Percentiles rank a stretch among this genome's conserved stretches.
Conservation (phyloP, 441 rosid species). For the Mallotus repandus region DNA sequence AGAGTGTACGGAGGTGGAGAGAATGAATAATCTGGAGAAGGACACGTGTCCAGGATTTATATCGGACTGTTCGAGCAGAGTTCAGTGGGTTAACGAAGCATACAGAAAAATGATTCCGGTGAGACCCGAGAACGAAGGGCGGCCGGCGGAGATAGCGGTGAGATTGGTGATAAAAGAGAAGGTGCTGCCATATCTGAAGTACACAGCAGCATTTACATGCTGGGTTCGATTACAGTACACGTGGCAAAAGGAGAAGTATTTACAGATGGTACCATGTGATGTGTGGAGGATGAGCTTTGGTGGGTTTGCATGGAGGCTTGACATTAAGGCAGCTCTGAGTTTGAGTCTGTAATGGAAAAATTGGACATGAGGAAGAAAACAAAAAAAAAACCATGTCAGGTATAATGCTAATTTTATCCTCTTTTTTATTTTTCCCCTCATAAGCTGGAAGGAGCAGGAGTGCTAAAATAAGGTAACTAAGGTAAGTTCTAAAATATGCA, state of each 20-base stretch:
- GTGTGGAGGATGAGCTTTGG: constrained; percentile 74
- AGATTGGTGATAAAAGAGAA: constrained; percentile 45
- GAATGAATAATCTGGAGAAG: constrained; percentile 34
- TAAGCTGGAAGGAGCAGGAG: neutral
- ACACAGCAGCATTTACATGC: constrained; percentile 40
- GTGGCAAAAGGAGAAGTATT: constrained; percentile 31
- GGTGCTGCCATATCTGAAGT: constrained; percentile 19
- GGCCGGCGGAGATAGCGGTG: constrained; percentile 35
- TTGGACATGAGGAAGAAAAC: too few relatives aligned
- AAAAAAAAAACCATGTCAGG: neutral
- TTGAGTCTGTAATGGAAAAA: constrained; percentile 34
- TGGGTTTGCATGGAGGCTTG: constrained; percentile 87
- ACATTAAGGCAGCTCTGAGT: constrained; percentile 65
- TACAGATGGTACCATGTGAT: constrained; percentile 64
- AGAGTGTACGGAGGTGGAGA: constrained; percentile 45
- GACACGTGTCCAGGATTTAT: constrained; percentile 71
- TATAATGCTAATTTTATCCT: neutral
- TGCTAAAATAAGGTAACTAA: neutral
- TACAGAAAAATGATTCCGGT: constrained; percentile 44
- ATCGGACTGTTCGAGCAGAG: constrained; percentile 46
- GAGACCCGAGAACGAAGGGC: neutral
- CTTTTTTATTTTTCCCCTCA: too few relatives aligned
- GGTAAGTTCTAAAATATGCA: neutral
- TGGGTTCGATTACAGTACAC: constrained; percentile 52
- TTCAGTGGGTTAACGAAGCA: constrained; percentile 67